These are phyloP conservation scores for Phytophthora citrophthora DNA, from an alignment of 352 stramenopile genomes.

Conservation along the genomic window DNA sequence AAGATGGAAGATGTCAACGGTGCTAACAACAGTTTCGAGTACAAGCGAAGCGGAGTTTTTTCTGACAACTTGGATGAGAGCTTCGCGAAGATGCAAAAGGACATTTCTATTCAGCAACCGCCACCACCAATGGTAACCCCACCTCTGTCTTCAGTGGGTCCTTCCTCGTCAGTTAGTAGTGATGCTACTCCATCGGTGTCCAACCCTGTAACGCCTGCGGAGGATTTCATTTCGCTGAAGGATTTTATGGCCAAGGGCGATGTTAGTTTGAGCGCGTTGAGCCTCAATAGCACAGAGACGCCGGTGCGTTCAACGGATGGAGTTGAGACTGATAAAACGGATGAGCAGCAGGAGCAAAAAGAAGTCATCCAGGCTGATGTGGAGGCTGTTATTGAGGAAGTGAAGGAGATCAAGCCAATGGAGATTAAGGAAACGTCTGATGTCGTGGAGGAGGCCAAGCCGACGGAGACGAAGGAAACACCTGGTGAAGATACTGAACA, in stretches of 20 bases:
- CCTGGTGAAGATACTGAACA: slow-evolving; percentile 4
- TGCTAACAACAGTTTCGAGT: neutral
- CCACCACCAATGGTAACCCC: slow-evolving; percentile 11
- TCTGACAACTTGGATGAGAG: slow-evolving; percentile 28
- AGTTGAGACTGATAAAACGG: slow-evolving; percentile 17
- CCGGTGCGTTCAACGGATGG: slow-evolving; percentile 28
- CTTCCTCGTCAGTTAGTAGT: slow-evolving; percentile 16
- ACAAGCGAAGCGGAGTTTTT: slow-evolving; percentile 14
- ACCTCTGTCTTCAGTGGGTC: slow-evolving; percentile 19
- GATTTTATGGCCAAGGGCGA: slow-evolving; percentile 53
- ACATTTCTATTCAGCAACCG: slow-evolving; percentile 31
- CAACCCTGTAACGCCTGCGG: slow-evolving; percentile 8
- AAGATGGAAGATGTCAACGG: slow-evolving; percentile 5
- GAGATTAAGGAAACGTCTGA: too few relatives aligned
- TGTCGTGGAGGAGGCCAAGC: slow-evolving; percentile 9
- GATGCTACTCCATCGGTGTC: slow-evolving; percentile 9
- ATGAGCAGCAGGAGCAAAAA: slow-evolving; percentile 15
- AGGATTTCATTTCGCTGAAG: slow-evolving; percentile 61
- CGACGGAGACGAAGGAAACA: slow-evolving; percentile 8
- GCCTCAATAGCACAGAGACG: slow-evolving; percentile 32
- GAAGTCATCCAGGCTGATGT: slow-evolving; percentile 1
- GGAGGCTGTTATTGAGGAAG: slow-evolving; percentile 7
- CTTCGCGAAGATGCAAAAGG: slow-evolving; percentile 37
- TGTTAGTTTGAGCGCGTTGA: slow-evolving; percentile 38
- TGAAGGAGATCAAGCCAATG: neutral